Evolutionary conservation across 768 basidiomycete genomes (phyloP).

Genomic region (Amanita brunnescens): DNA sequence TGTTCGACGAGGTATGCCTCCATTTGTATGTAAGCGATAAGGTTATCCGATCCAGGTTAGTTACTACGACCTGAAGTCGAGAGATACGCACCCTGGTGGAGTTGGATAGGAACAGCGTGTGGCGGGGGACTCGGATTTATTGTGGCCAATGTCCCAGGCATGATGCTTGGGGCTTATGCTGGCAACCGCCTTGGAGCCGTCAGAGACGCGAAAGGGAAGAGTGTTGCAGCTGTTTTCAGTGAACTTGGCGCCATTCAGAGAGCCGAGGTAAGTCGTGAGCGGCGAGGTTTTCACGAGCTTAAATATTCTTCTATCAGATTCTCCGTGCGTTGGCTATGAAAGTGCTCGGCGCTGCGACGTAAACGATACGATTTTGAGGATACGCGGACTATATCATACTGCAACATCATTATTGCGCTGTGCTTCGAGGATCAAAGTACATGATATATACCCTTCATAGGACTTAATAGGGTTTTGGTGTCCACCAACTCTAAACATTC

Average conservation of each 20-base stretch:
- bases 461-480: background rate
- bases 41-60: slow-evolving; percentile 22
- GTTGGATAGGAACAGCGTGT: slow-evolving; percentile 61
- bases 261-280: slow-evolving; percentile 57
- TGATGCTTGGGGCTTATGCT: slow-evolving; percentile 78
- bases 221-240: slow-evolving; percentile 81
- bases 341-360: slow-evolving; percentile 61
- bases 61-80: slow-evolving; percentile 78
- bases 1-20: slow-evolving; percentile 75
- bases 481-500: background rate
- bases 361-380: background rate
- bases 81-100: slow-evolving; percentile 63
- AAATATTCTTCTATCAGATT: slow-evolving; percentile 38
- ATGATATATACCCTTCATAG: background rate
- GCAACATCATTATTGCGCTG: background rate
- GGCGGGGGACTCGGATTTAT: slow-evolving; percentile 61
- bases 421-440: too few species aligned
- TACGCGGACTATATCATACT: background rate
- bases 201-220: slow-evolving; percentile 90
- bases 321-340: slow-evolving; percentile 76
- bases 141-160: slow-evolving; percentile 75
- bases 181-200: slow-evolving; percentile 90
- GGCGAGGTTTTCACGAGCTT: background rate
- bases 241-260: slow-evolving; percentile 72
- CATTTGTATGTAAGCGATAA: background rate